Evolutionary conservation across 768 basidiomycete genomes (phyloP), one percentile per base, ranked within the genome.

Genomic region (Calocybe cyanea): DNA sequence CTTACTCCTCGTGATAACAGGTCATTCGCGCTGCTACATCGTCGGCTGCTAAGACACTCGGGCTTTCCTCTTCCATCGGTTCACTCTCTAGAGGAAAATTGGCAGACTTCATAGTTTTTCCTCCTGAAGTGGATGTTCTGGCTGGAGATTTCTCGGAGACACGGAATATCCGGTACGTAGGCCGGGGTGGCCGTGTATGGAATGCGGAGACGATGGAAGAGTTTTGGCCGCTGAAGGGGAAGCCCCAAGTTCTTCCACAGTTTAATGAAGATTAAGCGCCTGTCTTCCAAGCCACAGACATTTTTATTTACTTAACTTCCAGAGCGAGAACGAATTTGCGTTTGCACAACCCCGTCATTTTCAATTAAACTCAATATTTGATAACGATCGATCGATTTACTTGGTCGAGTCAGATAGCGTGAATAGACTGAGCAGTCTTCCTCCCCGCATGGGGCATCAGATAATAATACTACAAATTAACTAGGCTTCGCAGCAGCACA

Each of bases 81-180:
- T 79, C 82, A 0, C 68, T 87, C 10, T 72, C 77, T 3, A 63
- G 57, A 5, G 83, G 82, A 19, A 87, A 87, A 59, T 75, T 88
- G 4, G 86, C 85, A 0, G 86, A 88, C 57, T 75, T 85, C 41
- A 57, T 87, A 31, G 59, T 88, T 31, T 88, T 84, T 56, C 81
- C 80, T 2, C 71, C 75, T 4, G 78, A 68, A 3, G 69, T 83
- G 24, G 70, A 87, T 57, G 63, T 88, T 13, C 61, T 87, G 10
- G 57, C 70, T 7, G 81, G 66, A 28, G 71, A 76, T 38, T 77
- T 83, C 38, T 62, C 58, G 7, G 62, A 65, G 45, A 80, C 82
- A 3, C 62, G 68, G 35, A 66, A 84, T 13, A 63, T 86, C 38
- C 61, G 58, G 23, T 75, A 75, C 48, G 85, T 88, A 19, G 75